Percentiles rank a stretch among this genome's conserved stretches.
Conservation (phyloP, 108 stramenopile genomes). For the Nannochloropsis gaditana region DNA sequence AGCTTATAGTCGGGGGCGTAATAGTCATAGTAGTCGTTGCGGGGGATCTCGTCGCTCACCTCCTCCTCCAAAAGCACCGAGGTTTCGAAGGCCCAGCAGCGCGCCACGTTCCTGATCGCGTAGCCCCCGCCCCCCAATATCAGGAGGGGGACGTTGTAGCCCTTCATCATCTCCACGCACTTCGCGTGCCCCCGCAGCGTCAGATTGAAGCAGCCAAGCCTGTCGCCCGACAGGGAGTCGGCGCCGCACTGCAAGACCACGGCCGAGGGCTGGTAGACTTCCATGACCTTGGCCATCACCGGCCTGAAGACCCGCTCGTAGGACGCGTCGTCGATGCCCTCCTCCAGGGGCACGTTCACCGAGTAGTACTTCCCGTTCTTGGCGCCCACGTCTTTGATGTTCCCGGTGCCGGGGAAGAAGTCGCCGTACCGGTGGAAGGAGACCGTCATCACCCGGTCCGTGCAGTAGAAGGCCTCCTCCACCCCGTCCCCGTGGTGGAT, state of each 20-base stretch:
- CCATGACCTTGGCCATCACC: slow-evolving; percentile 90
- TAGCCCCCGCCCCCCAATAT: slow-evolving; percentile 98
- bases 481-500: slow-evolving; percentile 99
- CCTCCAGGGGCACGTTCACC: slow-evolving; percentile 93
- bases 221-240: slow-evolving; percentile 91
- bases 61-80: slow-evolving; percentile 55
- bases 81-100: slow-evolving; percentile 96
- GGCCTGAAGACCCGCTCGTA: slow-evolving; percentile 89
- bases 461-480: slow-evolving; percentile 99
- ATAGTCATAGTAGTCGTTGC: slow-evolving; percentile 99
- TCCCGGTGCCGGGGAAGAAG: slow-evolving; percentile 98
- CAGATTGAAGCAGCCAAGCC: slow-evolving; percentile 95
- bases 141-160: slow-evolving; percentile 83
- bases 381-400: slow-evolving; percentile 88
- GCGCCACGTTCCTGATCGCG: slow-evolving; percentile 94
- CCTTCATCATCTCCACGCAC: slow-evolving; percentile 83
- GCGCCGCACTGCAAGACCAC: slow-evolving; percentile 97
- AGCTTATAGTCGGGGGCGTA: slow-evolving; percentile 95
- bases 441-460: slow-evolving; percentile 98
- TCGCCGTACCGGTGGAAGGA: slow-evolving; percentile 99
- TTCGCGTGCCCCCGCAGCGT: slow-evolving; percentile 87
- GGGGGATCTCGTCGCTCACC: slow-evolving; percentile 81
- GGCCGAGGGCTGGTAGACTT: slow-evolving; percentile 85
- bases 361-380: slow-evolving; percentile 83
- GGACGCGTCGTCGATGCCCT: slow-evolving; percentile 87